Conservation (phyloP, 768 basidiomycete genomes). For the Collybia sp. region DNA sequence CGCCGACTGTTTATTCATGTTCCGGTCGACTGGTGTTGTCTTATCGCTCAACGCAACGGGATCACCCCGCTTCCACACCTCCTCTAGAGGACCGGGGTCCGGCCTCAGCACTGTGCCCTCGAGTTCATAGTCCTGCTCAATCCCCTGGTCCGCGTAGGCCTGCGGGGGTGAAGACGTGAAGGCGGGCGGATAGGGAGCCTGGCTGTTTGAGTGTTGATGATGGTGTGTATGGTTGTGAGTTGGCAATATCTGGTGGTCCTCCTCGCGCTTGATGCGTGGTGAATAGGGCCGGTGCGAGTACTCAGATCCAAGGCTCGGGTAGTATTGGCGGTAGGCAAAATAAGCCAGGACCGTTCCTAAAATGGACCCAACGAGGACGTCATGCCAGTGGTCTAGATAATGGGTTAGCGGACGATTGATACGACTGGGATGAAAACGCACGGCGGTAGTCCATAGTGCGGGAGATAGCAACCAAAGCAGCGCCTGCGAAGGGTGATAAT, state of each 20-base stretch:
- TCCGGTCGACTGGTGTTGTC: no score
- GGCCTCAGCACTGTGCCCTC: conserved; percentile 29
- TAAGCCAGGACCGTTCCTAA: conserved; percentile 70
- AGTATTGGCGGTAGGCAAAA: conserved; percentile 83
- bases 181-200: conserved; percentile 4
- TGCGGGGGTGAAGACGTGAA: conserved; percentile 11
- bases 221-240: conserved; percentile 19
- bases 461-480: conserved; percentile 74
- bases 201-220: conserved; percentile 5
- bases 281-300: conserved; percentile 67
- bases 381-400: conserved; percentile 81
- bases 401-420: conserved; percentile 2
- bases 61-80: conserved; percentile 31
- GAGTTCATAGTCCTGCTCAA: conserved; percentile 16
- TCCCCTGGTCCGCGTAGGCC: conserved; percentile 4
- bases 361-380: conserved; percentile 75
- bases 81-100: conserved; percentile 21
- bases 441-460: conserved; percentile 92
- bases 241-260: conserved; percentile 14
- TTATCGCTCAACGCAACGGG: conserved; percentile 4
- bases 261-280: conserved; percentile 54
- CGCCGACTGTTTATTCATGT: no score
- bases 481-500: conserved; percentile 70
- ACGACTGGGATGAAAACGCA: conserved; percentile 28
- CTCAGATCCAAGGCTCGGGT: conserved; percentile 62